Evolutionary conservation across 768 basidiomycete genomes (phyloP), one percentile per base, ranked within the genome.

Genomic region (Favolaschia claudopus): DNA sequence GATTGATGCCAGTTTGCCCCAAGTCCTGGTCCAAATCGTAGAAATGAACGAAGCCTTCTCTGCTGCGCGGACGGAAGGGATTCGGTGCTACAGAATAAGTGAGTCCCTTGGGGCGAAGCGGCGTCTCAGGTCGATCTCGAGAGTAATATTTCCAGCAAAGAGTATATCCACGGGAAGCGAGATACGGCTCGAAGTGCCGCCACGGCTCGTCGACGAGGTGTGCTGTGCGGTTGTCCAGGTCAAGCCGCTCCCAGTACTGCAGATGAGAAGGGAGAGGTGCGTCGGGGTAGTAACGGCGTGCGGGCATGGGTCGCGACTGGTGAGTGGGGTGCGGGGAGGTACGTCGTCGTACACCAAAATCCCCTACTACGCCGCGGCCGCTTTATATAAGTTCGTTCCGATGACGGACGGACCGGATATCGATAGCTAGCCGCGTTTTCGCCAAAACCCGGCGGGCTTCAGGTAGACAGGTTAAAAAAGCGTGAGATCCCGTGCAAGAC

Each of bases 81-180:
- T 64, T 44, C 10, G 24, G 27, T 5, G 63, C 54, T 12, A 49
- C 39, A 1, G 58, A 55, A 28, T 48, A 57, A 4, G 15, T 20
- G 25, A 60, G 32, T 8, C 58, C 44, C 8, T 37, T 12, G 8
- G 28, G 3, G 1, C 58, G 54, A 25, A 48, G n/a, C 4, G 63
- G 55, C 2, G 63, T 64, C 36, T 60, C 58, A 5, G 63, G 63
- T 8, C 7, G 20, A 9, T 46, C 42, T 6, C 58, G 58, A 9
- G 63, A 64, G 50, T 60, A 60, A n/a, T 64, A 64, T 27, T 29
- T 43, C 63, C 63, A 64, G 63, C 63, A 64, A 2, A 64, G 50
- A 1, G 54, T 48, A 46, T 64, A 64, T 7, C 63, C 63, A 17
- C 24, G 49, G 17, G 63, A 46, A 4, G 53, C 63, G 4, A 64